A percentile compares a stretch with the other conserved stretches of the same genome.
Conservation (phyloP, 352 stramenopile genomes). For the Phytophthora multivora region DNA sequence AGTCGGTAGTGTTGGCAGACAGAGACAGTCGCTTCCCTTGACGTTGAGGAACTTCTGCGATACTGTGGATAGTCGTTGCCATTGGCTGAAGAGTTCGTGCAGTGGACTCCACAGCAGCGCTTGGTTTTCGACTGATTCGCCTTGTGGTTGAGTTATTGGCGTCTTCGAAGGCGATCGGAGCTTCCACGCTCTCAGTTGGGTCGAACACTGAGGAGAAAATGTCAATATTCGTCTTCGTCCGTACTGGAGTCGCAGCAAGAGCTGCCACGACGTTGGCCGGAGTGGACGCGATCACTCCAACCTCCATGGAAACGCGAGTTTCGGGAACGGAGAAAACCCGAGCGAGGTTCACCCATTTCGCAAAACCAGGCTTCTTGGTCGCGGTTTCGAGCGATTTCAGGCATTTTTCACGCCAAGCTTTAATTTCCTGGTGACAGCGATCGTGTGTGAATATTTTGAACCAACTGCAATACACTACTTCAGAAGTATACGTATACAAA, state of each 20-base stretch:
- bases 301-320: conserved; percentile 24
- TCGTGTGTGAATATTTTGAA: not conserved
- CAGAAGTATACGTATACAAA: not conserved
- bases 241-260: conserved; percentile 20
- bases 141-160: not conserved
- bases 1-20: conserved; percentile 5
- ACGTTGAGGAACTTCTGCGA: conserved; percentile 21
- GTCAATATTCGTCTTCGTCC: conserved; percentile 52
- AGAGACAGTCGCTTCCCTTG: conserved; percentile 24
- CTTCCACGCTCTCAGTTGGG: not conserved
- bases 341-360: conserved; percentile 46
- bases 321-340: conserved; percentile 37
- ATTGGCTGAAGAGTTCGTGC: conserved; percentile 9
- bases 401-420: conserved; percentile 45
- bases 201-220: conserved; percentile 47
- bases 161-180: not conserved
- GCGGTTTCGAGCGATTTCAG: conserved; percentile 37
- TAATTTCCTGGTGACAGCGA: conserved; percentile 35
- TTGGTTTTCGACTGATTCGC: conserved; percentile 7
- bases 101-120: not conserved
- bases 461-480: no score
- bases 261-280: conserved; percentile 15
- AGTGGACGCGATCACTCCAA: conserved; percentile 26
- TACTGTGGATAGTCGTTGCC: conserved; percentile 17
- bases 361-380: conserved; percentile 38